Evolutionary conservation across 1,284 basidiomycete genomes (phyloP).

Genomic region (Athelia sp.): DNA sequence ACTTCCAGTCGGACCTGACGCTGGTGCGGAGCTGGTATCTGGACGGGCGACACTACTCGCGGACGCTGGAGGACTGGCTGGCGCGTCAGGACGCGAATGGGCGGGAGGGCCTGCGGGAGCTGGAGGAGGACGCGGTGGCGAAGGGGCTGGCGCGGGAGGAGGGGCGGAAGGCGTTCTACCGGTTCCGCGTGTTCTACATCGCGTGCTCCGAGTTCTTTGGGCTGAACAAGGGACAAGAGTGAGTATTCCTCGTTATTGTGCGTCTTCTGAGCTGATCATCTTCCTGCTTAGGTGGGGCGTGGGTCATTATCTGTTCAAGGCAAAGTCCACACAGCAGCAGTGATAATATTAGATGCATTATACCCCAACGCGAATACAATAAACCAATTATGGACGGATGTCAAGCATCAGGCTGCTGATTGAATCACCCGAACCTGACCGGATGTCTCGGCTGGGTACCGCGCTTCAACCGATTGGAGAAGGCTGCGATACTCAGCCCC

Average conservation of each 20-base stretch:
- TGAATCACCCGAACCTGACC: too few species aligned
- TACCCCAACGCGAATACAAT: too few species aligned
- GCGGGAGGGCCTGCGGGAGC: conserved; percentile 47
- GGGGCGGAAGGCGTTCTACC: conserved; percentile 58
- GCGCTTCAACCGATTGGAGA: too few species aligned
- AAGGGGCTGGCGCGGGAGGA: conserved; percentile 46
- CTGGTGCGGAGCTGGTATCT: conserved; percentile 61
- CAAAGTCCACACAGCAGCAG: conserved; percentile 9
- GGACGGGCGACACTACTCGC: conserved; percentile 64
- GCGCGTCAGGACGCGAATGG: conserved; percentile 52
- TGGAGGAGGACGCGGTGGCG: conserved; percentile 42
- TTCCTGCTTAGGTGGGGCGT: conserved; percentile 35
- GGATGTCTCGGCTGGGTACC: too few species aligned
- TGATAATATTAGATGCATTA: too few species aligned
- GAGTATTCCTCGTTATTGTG: conserved; percentile 19
- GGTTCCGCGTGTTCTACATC: conserved; percentile 73
- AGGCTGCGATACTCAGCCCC: too few species aligned
- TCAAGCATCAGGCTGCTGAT: too few species aligned
- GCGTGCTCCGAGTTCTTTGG: conserved; percentile 75
- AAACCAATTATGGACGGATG: too few species aligned
- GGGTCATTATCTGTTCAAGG: conserved; percentile 34
- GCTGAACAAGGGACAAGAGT: conserved; percentile 63
- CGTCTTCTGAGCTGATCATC: conserved; percentile 12
- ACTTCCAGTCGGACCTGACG: conserved; percentile 67
- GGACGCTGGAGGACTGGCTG: conserved; percentile 70